Conservation (phyloP, 2,329 filamentous ascomycete genomes). For the Rhynchosporium secalis region DNA sequence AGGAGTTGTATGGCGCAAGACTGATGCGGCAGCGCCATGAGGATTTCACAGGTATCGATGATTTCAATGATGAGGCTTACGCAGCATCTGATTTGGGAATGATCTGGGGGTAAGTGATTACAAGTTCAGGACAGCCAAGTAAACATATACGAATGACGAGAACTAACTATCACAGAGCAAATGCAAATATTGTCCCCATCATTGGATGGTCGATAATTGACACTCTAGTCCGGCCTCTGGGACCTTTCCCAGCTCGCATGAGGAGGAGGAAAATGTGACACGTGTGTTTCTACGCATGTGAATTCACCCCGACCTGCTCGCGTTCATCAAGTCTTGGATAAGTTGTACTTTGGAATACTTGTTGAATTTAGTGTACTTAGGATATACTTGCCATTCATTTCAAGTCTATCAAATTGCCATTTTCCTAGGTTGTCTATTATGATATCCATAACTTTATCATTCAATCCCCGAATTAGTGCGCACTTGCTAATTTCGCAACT, state of each 20-base stretch:
- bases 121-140: neutral
- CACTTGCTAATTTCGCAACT: too few relatives aligned
- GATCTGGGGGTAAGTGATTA: conserved; percentile 30
- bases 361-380: too few relatives aligned
- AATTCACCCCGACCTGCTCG: too few relatives aligned
- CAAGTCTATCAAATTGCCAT: too few relatives aligned
- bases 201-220: conserved; percentile 37
- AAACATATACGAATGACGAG: neutral
- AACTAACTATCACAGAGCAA: conserved; percentile 28
- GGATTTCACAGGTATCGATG: conserved; percentile 15
- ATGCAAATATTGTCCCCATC: conserved; percentile 33
- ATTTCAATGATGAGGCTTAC: conserved; percentile 18
- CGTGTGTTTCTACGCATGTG: accelerated
- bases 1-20: conserved; percentile 37
- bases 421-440: too few relatives aligned
- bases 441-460: too few relatives aligned
- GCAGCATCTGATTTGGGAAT: conserved; percentile 30
- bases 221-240: conserved; percentile 25
- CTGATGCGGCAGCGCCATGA: conserved; percentile 33
- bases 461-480: too few relatives aligned
- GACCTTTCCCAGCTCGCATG: conserved; percentile 26
- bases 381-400: too few relatives aligned
- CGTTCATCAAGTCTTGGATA: neutral
- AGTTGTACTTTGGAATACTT: too few relatives aligned
- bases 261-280: conserved; percentile 16